Conservation (phyloP, 2,329 filamentous ascomycete genomes). For the Lachnellula arida region DNA sequence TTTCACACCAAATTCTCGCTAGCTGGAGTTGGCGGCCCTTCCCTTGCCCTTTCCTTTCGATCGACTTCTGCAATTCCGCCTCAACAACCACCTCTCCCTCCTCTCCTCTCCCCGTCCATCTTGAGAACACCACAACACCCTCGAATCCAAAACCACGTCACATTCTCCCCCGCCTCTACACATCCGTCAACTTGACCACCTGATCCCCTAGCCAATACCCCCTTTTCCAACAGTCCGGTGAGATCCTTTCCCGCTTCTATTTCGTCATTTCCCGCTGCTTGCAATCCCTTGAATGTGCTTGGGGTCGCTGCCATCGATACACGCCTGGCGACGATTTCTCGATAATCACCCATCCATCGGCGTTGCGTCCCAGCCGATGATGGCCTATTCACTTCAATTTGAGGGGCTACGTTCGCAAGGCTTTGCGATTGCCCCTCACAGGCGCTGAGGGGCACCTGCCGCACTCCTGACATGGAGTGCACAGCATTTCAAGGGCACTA, state of each 20-base stretch:
- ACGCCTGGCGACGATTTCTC: not conserved
- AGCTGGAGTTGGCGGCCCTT: slow-evolving; percentile 11
- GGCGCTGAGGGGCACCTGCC: slow-evolving; percentile 26
- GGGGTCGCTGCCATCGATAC: slow-evolving; percentile 4
- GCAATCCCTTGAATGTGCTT: slow-evolving; percentile 7
- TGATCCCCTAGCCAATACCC: slow-evolving; percentile 6
- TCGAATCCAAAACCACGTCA: slow-evolving; percentile 14
- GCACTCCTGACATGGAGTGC: slow-evolving; percentile 5
- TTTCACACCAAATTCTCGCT: slow-evolving; percentile 14
- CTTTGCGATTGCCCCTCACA: slow-evolving; percentile 24
- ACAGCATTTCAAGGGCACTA: not conserved
- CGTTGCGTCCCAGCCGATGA: slow-evolving; percentile 1
- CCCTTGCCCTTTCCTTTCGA: slow-evolving; percentile 17
- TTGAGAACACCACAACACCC: slow-evolving; percentile 11
- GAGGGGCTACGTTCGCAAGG: not conserved
- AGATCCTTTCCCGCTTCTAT: slow-evolving; percentile 22
- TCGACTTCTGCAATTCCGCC: slow-evolving; percentile 23
- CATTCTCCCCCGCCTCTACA: slow-evolving; percentile 8
- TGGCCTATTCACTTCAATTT: not conserved
- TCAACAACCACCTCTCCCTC: slow-evolving; percentile 4
- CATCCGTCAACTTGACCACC: slow-evolving; percentile 6
- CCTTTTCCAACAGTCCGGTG: slow-evolving; percentile 20
- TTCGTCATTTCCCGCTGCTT: slow-evolving; percentile 25
- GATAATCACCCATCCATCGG: not conserved
- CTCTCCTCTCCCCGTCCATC: slow-evolving; percentile 12